phyloP scores from a whole-genome alignment of 169 alveolate species.

The Amoebophrya sp. region DNA sequence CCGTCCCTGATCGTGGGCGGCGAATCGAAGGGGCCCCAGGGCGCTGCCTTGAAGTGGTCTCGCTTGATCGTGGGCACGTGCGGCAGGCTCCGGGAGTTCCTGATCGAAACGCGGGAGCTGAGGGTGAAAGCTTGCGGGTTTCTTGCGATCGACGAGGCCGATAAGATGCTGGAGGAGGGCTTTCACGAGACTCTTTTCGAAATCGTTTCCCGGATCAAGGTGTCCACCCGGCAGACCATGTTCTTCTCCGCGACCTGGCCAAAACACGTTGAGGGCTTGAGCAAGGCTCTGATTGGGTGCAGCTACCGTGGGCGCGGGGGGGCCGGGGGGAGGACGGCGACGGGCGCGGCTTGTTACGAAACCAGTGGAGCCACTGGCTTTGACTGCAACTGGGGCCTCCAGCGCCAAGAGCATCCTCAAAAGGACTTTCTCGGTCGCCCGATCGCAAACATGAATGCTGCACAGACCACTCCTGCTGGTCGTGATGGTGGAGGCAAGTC shows the following conservation, averaged over 20 bases:
- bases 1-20: background rate
- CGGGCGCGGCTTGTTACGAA: no score
- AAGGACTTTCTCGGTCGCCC: no score
- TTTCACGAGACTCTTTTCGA: conserved; percentile 39
- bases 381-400: no score
- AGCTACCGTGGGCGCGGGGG: no score
- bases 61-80: background rate
- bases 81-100: background rate
- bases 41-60: background rate
- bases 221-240: conserved; percentile 47
- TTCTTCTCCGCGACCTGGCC: conserved; percentile 68
- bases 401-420: no score
- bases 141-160: conserved; percentile 88
- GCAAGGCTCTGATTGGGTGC: background rate
- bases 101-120: conserved; percentile 55
- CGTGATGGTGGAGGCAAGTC: no score
- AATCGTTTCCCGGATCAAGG: background rate
- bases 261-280: background rate
- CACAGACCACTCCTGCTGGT: no score
- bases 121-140: conserved; percentile 50
- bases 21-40: background rate
- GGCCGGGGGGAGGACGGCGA: no score
- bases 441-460: no score
- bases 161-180: conserved; percentile 88
- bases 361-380: no score